These are phyloP conservation scores for Umbelopsis sp. DNA, from an alignment of 371 early-diverging fungal genomes.

Conservation along the genomic window DNA sequence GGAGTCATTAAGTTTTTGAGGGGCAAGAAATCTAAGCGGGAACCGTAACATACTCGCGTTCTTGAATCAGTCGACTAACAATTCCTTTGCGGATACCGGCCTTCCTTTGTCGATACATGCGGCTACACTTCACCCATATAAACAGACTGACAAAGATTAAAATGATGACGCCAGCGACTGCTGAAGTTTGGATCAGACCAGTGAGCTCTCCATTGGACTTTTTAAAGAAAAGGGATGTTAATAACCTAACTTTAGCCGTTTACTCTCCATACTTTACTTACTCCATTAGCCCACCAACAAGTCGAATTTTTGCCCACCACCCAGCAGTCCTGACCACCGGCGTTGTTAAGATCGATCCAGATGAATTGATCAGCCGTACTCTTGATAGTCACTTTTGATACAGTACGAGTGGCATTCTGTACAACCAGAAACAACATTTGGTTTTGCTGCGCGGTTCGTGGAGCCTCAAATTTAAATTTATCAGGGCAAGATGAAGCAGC, in stretches of 20 bases:
- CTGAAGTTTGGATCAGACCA: conserved; percentile 40
- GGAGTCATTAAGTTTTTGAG: background rate
- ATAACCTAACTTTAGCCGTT: background rate
- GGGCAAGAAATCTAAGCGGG: conserved; percentile 24
- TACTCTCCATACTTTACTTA: conserved; percentile 21
- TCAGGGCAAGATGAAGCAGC: conserved; percentile 37
- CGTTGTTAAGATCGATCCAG: conserved; percentile 47
- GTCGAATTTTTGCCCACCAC: conserved; percentile 35
- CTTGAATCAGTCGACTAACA: conserved; percentile 36
- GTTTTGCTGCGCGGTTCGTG: conserved; percentile 36
- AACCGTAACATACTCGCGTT: conserved; percentile 46
- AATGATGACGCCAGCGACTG: conserved; percentile 42
- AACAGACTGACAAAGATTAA: conserved; percentile 40
- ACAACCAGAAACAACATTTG: conserved; percentile 21
- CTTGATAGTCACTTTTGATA: background rate
- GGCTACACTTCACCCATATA: conserved; percentile 46
- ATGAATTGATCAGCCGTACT: conserved; percentile 25
- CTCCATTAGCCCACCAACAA: conserved; percentile 46
- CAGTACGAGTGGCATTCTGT: background rate
- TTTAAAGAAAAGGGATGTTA: background rate
- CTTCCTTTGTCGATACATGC: conserved; percentile 41
- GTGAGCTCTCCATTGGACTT: conserved; percentile 21
- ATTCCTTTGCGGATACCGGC: conserved; percentile 35
- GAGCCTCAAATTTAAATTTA: conserved; percentile 39
- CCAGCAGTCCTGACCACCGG: conserved; percentile 34